These are phyloP conservation scores for Penicillium corylophilum DNA, from an alignment of 2,329 filamentous ascomycete genomes.

Conservation along the genomic window DNA sequence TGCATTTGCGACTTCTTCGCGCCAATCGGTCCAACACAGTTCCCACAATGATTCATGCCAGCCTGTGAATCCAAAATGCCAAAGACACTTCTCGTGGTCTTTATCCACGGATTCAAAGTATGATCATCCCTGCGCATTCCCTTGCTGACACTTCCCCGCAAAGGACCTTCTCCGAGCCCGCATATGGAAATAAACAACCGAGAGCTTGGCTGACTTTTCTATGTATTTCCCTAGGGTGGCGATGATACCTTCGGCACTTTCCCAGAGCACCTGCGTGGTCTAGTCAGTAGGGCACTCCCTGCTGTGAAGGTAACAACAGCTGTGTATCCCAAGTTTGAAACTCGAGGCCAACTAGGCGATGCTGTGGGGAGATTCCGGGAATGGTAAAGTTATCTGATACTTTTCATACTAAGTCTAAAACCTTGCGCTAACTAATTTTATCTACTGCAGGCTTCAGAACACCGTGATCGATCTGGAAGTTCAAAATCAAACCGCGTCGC, in stretches of 20 bases:
- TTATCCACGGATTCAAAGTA: constrained; percentile 52
- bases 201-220: constrained; percentile 2
- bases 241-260: constrained; percentile 51
- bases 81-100: constrained; percentile 48
- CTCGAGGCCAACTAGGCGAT: constrained; percentile 48
- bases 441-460: constrained; percentile 68
- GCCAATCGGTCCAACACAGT: not conserved
- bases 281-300: constrained; percentile 45
- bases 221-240: constrained; percentile 38
- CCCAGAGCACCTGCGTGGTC: constrained; percentile 43
- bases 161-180: not conserved
- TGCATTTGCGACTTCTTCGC: not conserved
- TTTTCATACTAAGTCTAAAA: not conserved
- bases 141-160: constrained; percentile 2
- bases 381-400: constrained; percentile 37
- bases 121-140: constrained; percentile 2
- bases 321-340: constrained; percentile 52
- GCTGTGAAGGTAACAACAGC: constrained; percentile 42
- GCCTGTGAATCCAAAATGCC: constrained; percentile 34
- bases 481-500: constrained; percentile 72
- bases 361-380: constrained; percentile 48
- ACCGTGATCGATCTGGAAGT: constrained; percentile 95
- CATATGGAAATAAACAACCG: not conserved
- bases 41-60: constrained; percentile 5
- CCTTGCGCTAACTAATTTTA: not conserved